Evolutionary conservation across 2,329 filamentous ascomycete species (phyloP), one percentile per base, ranked within the genome.

Genomic region (Talaromyces funiculosus): DNA sequence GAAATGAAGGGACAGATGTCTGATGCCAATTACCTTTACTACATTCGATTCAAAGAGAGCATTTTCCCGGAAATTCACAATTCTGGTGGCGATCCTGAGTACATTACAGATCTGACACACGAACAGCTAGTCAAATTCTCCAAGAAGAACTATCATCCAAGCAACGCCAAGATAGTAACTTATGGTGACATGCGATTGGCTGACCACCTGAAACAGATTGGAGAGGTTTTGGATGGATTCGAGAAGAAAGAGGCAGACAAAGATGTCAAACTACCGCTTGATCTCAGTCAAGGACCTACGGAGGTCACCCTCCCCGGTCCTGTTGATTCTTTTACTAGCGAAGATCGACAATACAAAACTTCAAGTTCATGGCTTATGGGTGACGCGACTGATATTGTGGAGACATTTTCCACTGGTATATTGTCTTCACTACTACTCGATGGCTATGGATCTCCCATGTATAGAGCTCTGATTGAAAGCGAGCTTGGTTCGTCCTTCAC

Each of bases 1-100:
- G 94, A 99, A 78, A 99, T 99, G 94, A 99, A 99, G 78, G 94
- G 94, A 0, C 92, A 97, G 72, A 96, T 97, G 87, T 97, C 94
- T 2, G 94, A 99, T 73, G 92, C 93, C 6, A 91, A 91, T 66
- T 99, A 99, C 69, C 80, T 97, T 0, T 99, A 90, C 79, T 97
- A 97, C 74, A 96, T 97, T 66, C 85, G 89, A 57, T 99, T 96
- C 75, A 91, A 96, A 71, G 92, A 97, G 68, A 89, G 94, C 72
- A 90, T 99, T 58, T 94, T 96, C 71, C 94, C 94, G 0, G 88
- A 89, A 38, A 89, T 99, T 73, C 90, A 99, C 78, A 97, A 99
- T 77, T 97, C 93, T 1, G 94, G 94, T 35, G 94, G 94, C 59
- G 94, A 99, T 71, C 94, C 94, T 0, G 88, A 94, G 70, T 95